phyloP scores from a whole-genome alignment of 768 basidiomycete species.

The Tubosaeta brunneosetosa region DNA sequence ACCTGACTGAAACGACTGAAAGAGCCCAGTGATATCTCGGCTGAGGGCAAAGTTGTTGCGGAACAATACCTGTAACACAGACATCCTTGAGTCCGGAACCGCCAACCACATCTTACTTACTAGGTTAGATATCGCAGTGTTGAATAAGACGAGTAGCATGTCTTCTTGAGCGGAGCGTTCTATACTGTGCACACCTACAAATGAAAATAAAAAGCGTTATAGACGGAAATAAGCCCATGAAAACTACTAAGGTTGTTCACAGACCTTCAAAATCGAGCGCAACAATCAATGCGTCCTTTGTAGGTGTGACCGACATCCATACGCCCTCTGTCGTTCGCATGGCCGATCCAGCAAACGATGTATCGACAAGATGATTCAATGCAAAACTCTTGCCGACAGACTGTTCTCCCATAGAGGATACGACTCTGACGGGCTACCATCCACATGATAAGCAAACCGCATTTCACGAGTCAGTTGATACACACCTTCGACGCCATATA shows the following conservation, averaged over 20 bases:
- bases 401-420: constrained; percentile 67
- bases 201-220: too few species aligned
- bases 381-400: constrained; percentile 60
- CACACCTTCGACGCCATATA: constrained; percentile 52
- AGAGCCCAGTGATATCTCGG: constrained; percentile 55
- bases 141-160: constrained; percentile 58
- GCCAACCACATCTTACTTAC: constrained; percentile 35
- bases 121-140: constrained; percentile 60
- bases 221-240: constrained; percentile 49
- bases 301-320: constrained; percentile 65
- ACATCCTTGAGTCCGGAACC: background rate
- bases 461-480: too few species aligned
- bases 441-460: too few species aligned
- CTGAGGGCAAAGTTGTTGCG: constrained; percentile 63
- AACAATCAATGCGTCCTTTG: constrained; percentile 48
- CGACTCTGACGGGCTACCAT: constrained; percentile 54
- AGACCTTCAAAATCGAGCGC: constrained; percentile 62
- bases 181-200: too few species aligned
- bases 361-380: constrained; percentile 57
- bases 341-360: constrained; percentile 61
- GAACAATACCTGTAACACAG: constrained; percentile 43
- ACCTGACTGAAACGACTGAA: constrained; percentile 59
- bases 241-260: constrained; percentile 17
- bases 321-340: constrained; percentile 65
- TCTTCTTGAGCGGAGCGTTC: constrained; percentile 46